Base-by-base conservation (phyloP, 1,284 basidiomycete species). In the Cutaneotrichosporon spelunceum region DNA sequence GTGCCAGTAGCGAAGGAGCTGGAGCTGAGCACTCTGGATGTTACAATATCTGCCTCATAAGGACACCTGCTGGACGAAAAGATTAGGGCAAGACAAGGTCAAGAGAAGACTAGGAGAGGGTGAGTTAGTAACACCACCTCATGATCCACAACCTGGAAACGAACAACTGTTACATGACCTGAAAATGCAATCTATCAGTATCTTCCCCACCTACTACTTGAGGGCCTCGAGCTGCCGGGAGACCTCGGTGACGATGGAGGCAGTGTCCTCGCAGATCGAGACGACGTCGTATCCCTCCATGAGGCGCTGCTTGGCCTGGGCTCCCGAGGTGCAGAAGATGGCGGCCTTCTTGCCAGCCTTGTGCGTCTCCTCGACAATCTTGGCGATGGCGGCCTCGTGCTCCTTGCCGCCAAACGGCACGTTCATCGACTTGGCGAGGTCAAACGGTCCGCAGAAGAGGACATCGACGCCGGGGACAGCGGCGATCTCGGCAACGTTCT, bases 401-500 rank as follows among this genome's bases (percentile, higher is more conserved):
- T 52, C 61, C 7, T 56, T 44, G 7, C 26, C 16, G 7, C 61
- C 61, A 29, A n/a, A 72, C 67, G 59, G 67, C 53, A 70, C 69
- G 34, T 70, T 68, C 68, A 77, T 68, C 1, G 64, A 66, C 53
- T 65, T 69, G 27, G 68, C 67, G 4, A 77, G 66, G 59, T 77
- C 75, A 53, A 73, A 73, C 13, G 75, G 75, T 4, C 75, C 39
- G 39, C 39, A 42, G 29, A 64, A 64, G 23, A 64, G 50, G 5
- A 60, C 47, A 36, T 64, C 74, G 19, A 75, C 67, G 2, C 74
- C 74, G 10, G 66, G 61, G 0, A 74, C 72, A 23, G 67, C 62
- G 0, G 74, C 74, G 55, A 77, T 77, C 60, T 71, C 74, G 36
- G 72, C 68, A 50, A 71, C 72, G 59, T 77, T 77, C 33, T 65